Conservation (phyloP, 352 stramenopile genomes). For the Globisporangium yorkense region DNA sequence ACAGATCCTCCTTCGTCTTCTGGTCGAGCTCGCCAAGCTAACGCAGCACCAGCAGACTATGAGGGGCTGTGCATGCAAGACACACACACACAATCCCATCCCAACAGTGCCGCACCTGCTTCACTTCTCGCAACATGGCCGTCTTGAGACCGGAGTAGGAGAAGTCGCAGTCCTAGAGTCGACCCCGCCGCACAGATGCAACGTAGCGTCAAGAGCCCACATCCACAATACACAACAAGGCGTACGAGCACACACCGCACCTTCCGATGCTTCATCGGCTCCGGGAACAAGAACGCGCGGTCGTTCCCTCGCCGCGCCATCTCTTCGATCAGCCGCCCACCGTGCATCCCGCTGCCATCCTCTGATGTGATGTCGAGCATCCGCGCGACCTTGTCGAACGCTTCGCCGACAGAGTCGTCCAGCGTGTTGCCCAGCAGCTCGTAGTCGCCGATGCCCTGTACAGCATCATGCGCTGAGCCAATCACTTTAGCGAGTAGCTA, state of each 20-base stretch:
- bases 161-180: constrained; percentile 92
- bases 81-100: background rate
- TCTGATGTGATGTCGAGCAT: constrained; percentile 86
- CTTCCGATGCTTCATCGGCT: constrained; percentile 88
- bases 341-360: constrained; percentile 47
- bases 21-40: constrained; percentile 45
- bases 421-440: constrained; percentile 94
- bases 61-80: background rate
- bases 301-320: constrained; percentile 89
- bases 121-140: constrained; percentile 85
- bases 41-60: constrained; percentile 11
- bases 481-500: constrained; percentile 10
- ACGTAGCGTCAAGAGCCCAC: background rate
- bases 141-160: constrained; percentile 98
- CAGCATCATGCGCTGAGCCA: background rate
- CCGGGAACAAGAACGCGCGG: constrained; percentile 83
- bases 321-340: constrained; percentile 93
- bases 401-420: constrained; percentile 97
- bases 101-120: constrained; percentile 24
- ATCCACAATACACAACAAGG: background rate
- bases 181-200: background rate
- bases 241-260: constrained; percentile 11
- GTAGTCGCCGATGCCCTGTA: constrained; percentile 88
- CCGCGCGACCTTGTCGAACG: constrained; percentile 97
- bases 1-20: constrained; percentile 83